Percentiles rank a stretch among this genome's conserved stretches.
phyloP scores from a whole-genome alignment of 2,329 filamentous ascomycete genomes.

The Podosphaera xanthii region DNA sequence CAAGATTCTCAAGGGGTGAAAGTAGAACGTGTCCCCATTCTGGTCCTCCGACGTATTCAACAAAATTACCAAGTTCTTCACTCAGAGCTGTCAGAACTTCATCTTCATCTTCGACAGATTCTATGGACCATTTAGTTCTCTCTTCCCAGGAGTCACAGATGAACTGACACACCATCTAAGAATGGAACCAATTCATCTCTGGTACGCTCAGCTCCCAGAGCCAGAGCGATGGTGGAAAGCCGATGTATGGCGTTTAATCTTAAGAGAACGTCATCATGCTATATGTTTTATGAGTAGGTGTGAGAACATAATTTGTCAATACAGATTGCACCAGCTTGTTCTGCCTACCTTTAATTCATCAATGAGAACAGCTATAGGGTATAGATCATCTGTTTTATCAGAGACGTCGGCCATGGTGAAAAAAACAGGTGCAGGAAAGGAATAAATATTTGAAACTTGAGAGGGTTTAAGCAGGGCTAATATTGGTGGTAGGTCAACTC shows the following conservation, averaged over 20 bases:
- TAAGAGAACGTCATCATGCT: slow-evolving; percentile 97
- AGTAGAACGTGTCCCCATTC: slow-evolving; percentile 89
- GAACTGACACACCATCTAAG: slow-evolving; percentile 53
- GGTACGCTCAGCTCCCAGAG: slow-evolving; percentile 84
- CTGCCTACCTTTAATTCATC: slow-evolving; percentile 82
- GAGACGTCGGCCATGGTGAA: slow-evolving; percentile 69
- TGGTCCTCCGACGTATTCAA: slow-evolving; percentile 90
- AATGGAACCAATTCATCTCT: slow-evolving; percentile 98
- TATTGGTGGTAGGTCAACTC: background rate
- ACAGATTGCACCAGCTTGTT: background rate
- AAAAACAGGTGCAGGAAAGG: slow-evolving; percentile 7
- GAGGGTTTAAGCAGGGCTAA: background rate
- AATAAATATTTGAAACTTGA: background rate
- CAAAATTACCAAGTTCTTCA: slow-evolving; percentile 88
- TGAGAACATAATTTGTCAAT: background rate
- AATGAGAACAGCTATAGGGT: slow-evolving; percentile 97
- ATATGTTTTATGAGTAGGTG: slow-evolving; percentile 9
- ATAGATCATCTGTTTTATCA: slow-evolving; percentile 92
- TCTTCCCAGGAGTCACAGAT: background rate
- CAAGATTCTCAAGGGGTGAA: slow-evolving; percentile 90
- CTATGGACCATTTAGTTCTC: slow-evolving; percentile 27
- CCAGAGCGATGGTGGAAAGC: slow-evolving; percentile 91
- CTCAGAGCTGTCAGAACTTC: slow-evolving; percentile 93
- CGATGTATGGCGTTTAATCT: slow-evolving; percentile 96
- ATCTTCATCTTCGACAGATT: slow-evolving; percentile 97